These are phyloP conservation scores for Saccharomyces pastorianus DNA, from an alignment of 1,139 yeast genomes.

Conservation along the genomic window DNA sequence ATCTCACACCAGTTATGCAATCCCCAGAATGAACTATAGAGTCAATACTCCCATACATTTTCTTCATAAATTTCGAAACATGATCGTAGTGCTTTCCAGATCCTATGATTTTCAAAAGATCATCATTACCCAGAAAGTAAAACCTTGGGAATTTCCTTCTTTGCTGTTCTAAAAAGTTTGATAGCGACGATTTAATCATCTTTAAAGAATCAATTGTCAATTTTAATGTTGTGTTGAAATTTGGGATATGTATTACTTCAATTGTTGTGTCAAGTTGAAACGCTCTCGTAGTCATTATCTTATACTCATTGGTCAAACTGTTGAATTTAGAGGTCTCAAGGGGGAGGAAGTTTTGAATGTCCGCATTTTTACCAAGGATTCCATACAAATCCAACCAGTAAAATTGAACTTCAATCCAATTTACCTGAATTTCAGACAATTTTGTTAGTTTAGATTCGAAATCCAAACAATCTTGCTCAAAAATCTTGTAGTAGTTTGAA, in stretches of 20 bases:
- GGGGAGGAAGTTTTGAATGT: slow-evolving; percentile 58
- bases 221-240: slow-evolving; percentile 42
- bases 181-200: slow-evolving; percentile 57
- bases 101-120: slow-evolving; percentile 75
- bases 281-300: slow-evolving; percentile 34
- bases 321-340: slow-evolving; percentile 55
- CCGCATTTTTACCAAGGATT: slow-evolving; percentile 53
- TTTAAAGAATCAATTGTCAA: slow-evolving; percentile 49
- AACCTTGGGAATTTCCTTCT: slow-evolving; percentile 73
- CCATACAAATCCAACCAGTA: slow-evolving; percentile 86
- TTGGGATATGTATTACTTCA: slow-evolving; percentile 50
- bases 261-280: slow-evolving; percentile 47
- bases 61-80: slow-evolving; percentile 55
- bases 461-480: slow-evolving; percentile 50
- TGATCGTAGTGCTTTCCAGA: slow-evolving; percentile 43
- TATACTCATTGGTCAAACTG: slow-evolving; percentile 32
- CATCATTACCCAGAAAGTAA: slow-evolving; percentile 87
- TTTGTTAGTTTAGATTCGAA: slow-evolving; percentile 52
- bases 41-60: slow-evolving; percentile 65
- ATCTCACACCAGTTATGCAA: slow-evolving; percentile 42
- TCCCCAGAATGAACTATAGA: slow-evolving; percentile 38
- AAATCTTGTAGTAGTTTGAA: slow-evolving; percentile 54
- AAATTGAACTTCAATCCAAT: slow-evolving; percentile 81
- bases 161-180: slow-evolving; percentile 75
- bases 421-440: slow-evolving; percentile 48